Evolutionary conservation across 2,329 filamentous ascomycete species (phyloP).

Genomic region (Verticillium isaacii): DNA sequence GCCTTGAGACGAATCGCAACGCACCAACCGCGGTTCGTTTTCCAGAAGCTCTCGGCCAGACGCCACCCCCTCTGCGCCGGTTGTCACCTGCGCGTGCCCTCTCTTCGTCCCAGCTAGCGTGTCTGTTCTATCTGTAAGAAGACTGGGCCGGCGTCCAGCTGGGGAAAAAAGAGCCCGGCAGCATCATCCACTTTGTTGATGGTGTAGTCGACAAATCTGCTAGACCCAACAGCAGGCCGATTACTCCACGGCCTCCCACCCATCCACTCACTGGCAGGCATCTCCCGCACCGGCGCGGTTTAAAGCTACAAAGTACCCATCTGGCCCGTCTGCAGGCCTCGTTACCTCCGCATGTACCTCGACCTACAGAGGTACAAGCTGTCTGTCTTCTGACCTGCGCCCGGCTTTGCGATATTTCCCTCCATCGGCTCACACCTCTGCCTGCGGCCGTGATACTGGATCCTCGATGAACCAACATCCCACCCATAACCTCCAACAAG

Average conservation of each 20-base stretch:
- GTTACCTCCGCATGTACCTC: slow-evolving; percentile 13
- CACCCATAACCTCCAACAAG: slow-evolving; percentile 7
- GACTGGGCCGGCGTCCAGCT: neutral
- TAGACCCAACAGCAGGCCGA: slow-evolving; percentile 2
- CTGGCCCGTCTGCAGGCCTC: slow-evolving; percentile 12
- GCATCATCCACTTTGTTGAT: neutral
- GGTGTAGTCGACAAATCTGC: neutral
- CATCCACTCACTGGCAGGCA: slow-evolving; percentile 10
- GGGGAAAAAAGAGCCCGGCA: neutral
- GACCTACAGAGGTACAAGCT: slow-evolving; percentile 12
- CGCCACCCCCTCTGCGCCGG: neutral
- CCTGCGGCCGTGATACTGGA: slow-evolving; percentile 10
- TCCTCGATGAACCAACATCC: slow-evolving; percentile 9
- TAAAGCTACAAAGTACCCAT: slow-evolving; percentile 7
- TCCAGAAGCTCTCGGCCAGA: neutral
- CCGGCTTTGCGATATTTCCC: slow-evolving; percentile 9
- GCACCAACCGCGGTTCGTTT: neutral
- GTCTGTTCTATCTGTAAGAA: neutral
- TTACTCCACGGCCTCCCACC: slow-evolving; percentile 10
- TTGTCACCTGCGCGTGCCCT: neutral
- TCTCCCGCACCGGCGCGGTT: slow-evolving; percentile 13
- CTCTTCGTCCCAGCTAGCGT: neutral
- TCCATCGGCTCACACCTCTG: slow-evolving; percentile 11
- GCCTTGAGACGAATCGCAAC: neutral
- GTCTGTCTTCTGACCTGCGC: slow-evolving; percentile 2